Conservation (phyloP, 352 stramenopile species). For the Phytophthora capsici region DNA sequence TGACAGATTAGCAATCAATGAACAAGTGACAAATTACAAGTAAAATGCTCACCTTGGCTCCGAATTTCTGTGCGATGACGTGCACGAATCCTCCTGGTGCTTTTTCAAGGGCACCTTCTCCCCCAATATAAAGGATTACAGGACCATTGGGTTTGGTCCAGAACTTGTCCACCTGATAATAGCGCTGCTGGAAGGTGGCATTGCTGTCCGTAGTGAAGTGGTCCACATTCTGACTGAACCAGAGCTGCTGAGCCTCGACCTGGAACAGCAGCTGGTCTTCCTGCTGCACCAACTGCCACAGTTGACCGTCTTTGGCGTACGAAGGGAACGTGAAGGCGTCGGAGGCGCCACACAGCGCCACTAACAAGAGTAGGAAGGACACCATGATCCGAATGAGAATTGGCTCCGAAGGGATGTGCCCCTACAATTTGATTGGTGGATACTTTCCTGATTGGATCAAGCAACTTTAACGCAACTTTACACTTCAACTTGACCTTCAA, state of each 20-base stretch:
- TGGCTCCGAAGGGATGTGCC: conserved; percentile 1
- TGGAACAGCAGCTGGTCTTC: conserved; percentile 57
- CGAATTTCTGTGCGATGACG: conserved; percentile 76
- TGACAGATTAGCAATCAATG: not conserved
- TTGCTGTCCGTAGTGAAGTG: conserved; percentile 50
- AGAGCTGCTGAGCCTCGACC: conserved; percentile 46
- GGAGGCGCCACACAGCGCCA: not conserved
- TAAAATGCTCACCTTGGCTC: conserved; percentile 57
- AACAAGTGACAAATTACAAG: not conserved
- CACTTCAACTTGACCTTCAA: conserved; percentile 2
- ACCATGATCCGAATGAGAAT: conserved; percentile 34
- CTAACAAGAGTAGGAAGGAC: conserved; percentile 21
- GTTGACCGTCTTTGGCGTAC: conserved; percentile 53
- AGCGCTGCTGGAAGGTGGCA: conserved; percentile 75
- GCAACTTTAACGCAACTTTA: not conserved
- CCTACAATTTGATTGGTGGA: conserved; percentile 6
- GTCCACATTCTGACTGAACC: conserved; percentile 77
- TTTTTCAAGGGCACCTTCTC: conserved; percentile 71
- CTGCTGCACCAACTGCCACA: conserved; percentile 62
- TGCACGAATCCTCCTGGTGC: conserved; percentile 72
- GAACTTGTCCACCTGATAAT: conserved; percentile 75
- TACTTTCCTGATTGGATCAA: not conserved
- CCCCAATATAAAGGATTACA: conserved; percentile 88
- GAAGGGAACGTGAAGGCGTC: conserved; percentile 36
- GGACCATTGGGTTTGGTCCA: conserved; percentile 59